These are phyloP conservation scores for Populus tremula DNA, from an alignment of 345 rosid genomes.

Conservation along the genomic window DNA sequence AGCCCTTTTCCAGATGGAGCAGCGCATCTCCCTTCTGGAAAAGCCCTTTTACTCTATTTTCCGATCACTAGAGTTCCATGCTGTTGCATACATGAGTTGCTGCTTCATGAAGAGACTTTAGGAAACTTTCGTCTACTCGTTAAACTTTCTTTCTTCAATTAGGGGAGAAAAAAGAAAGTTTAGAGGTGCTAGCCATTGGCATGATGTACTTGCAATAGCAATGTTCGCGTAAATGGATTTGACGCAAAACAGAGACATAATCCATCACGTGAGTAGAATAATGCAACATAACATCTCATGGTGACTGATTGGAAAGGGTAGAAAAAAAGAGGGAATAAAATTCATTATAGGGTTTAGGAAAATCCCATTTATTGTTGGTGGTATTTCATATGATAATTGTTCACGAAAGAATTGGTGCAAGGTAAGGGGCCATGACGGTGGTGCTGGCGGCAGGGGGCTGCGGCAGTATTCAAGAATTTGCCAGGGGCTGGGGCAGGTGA, in stretches of 20 bases:
- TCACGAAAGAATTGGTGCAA: slow-evolving; percentile 38
- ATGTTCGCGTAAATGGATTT: not conserved
- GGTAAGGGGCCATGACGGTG: slow-evolving; percentile 35
- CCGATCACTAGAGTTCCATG: not conserved
- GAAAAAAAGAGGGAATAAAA: not conserved
- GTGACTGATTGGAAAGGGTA: not conserved
- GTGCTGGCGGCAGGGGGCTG: slow-evolving; percentile 26
- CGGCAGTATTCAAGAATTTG: slow-evolving; percentile 9
- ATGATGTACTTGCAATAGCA: not conserved
- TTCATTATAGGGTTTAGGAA: not conserved
- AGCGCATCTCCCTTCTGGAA: no score
- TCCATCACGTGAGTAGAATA: not conserved
- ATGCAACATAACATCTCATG: not conserved
- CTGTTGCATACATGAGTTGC: not conserved
- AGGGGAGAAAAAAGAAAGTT: not conserved
- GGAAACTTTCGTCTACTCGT: not conserved
- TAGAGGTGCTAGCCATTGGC: not conserved
- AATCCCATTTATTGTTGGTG: not conserved
- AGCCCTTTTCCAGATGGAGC: no score
- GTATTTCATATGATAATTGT: slow-evolving; percentile 14
- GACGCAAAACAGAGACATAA: not conserved
- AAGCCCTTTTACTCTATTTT: not conserved
- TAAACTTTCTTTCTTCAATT: not conserved
- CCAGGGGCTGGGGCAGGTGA: slow-evolving; percentile 37
- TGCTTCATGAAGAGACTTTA: not conserved